phyloP scores from a whole-genome alignment of 306 rosid genomes.

The Prunus padus region DNA sequence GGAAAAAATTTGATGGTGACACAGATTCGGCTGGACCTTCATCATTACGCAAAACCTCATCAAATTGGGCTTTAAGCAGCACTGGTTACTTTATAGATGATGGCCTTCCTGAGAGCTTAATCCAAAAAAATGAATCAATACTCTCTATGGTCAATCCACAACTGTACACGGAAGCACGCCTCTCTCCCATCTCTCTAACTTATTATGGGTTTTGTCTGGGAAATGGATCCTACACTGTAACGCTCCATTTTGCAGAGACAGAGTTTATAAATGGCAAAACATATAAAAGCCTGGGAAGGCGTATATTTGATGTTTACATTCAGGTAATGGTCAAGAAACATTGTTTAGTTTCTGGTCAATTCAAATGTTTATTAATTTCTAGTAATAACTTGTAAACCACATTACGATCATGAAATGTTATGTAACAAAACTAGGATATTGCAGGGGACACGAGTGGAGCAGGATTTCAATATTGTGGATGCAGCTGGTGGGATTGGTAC shows the following conservation, averaged over 20 bases:
- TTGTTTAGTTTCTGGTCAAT: background rate
- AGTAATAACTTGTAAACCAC: background rate
- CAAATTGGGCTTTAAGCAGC: conserved; percentile 56
- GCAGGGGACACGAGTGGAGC: conserved; percentile 27
- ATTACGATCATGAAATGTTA: background rate
- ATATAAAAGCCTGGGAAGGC: conserved; percentile 48
- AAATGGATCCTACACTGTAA: conserved; percentile 37
- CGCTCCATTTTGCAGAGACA: conserved; percentile 48
- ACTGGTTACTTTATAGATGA: conserved; percentile 53
- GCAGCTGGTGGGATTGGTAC: conserved; percentile 33
- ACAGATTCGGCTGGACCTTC: conserved; percentile 32
- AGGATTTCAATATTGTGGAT: conserved; percentile 38
- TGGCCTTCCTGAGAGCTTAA: conserved; percentile 8
- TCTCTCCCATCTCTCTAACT: conserved; percentile 60
- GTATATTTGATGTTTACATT: conserved; percentile 42
- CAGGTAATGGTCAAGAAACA: conserved; percentile 24
- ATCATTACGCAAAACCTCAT: conserved; percentile 11
- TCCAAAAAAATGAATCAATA: conserved; percentile 24
- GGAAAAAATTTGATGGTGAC: conserved; percentile 43
- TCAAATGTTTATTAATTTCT: background rate
- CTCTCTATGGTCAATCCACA: conserved; percentile 34
- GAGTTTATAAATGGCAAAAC: conserved; percentile 17
- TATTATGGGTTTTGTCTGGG: conserved; percentile 42
- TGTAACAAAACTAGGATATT: background rate
- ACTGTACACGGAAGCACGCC: conserved; percentile 56